Evolutionary conservation across 805 yeast genomes (phyloP).

Genomic region (Clavispora fructus): DNA sequence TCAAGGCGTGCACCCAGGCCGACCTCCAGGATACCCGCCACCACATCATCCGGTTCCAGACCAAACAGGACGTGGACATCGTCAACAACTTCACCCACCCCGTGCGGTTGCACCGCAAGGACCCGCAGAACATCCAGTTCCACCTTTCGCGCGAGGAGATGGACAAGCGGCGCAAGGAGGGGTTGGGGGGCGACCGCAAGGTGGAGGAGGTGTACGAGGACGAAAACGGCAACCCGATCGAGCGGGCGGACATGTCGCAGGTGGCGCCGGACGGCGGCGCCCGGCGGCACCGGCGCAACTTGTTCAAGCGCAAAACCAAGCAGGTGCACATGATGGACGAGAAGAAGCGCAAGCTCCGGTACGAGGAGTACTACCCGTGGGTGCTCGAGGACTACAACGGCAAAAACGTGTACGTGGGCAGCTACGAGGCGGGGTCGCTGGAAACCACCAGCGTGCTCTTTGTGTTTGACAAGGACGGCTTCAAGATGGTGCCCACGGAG

Average conservation of each 20-base stretch:
- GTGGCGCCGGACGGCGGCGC: conserved; percentile 95
- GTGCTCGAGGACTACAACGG: conserved; percentile 96
- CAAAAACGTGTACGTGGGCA: conserved; percentile 89
- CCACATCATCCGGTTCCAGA: conserved; percentile 78
- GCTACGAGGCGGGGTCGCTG: conserved; percentile 84
- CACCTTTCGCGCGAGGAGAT: conserved; percentile 75
- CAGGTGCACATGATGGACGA: conserved; percentile 81
- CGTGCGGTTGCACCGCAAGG: conserved; percentile 84
- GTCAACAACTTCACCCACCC: conserved; percentile 70
- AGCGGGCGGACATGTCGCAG: conserved; percentile 45
- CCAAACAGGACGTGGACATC: conserved; percentile 69
- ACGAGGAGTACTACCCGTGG: conserved; percentile 98
- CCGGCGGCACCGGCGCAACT: conserved; percentile 49
- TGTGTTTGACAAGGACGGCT: conserved; percentile 81
- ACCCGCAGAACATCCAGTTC: conserved; percentile 85
- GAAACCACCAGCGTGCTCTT: conserved; percentile 78
- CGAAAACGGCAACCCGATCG: conserved; percentile 10
- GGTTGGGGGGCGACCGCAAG: conserved; percentile 14
- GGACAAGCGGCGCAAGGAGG: conserved; percentile 36
- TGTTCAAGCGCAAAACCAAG: conserved; percentile 73
- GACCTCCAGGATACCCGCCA: conserved; percentile 70
- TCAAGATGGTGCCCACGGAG: conserved; percentile 92
- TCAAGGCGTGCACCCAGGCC: conserved; percentile 66
- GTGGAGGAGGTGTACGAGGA: conserved; percentile 13
- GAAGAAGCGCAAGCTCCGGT: conserved; percentile 73